phyloP scores from a whole-genome alignment of 2,329 filamentous ascomycete species.

The Cytospora schulzeri region DNA sequence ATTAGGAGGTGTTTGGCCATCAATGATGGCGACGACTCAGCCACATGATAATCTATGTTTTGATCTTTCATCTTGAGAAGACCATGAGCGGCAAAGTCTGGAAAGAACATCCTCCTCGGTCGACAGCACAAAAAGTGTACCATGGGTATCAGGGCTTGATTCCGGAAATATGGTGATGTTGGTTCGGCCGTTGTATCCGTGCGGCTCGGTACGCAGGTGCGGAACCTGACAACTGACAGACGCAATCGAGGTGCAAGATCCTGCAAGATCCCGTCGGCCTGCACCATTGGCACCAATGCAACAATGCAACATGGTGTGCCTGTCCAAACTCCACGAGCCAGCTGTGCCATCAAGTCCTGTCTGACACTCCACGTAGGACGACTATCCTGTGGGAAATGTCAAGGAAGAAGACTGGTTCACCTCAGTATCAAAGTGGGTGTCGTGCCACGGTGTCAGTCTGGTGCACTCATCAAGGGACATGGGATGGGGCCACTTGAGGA shows the following conservation, averaged over 20 bases:
- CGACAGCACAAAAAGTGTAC: neutral
- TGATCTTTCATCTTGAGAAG: neutral
- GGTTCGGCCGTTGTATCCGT: constrained; percentile 9
- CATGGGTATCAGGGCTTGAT: neutral
- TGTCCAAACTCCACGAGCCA: neutral
- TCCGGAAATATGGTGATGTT: neutral
- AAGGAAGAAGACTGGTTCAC: neutral
- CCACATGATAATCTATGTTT: constrained; percentile 1
- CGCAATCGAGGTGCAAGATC: constrained; percentile 24
- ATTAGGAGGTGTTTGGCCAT: neutral
- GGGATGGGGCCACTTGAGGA: neutral
- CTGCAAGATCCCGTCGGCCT: constrained; percentile 22
- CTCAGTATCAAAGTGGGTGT: neutral
- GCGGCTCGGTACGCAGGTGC: constrained; percentile 12
- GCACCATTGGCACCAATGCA: neutral
- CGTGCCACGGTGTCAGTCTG: constrained; percentile 14
- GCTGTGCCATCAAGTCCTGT: constrained; percentile 6
- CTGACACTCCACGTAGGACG: constrained; percentile 19
- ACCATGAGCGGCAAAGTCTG: neutral
- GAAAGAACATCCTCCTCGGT: neutral
- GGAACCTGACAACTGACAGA: constrained; percentile 25
- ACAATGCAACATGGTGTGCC: constrained; percentile 1
- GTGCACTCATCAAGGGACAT: neutral
- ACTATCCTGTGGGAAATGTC: neutral
- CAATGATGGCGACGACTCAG: constrained; percentile 2